Base-by-base conservation (phyloP, 1,284 basidiomycete genomes). In the Wallemia ichthyophaga region DNA sequence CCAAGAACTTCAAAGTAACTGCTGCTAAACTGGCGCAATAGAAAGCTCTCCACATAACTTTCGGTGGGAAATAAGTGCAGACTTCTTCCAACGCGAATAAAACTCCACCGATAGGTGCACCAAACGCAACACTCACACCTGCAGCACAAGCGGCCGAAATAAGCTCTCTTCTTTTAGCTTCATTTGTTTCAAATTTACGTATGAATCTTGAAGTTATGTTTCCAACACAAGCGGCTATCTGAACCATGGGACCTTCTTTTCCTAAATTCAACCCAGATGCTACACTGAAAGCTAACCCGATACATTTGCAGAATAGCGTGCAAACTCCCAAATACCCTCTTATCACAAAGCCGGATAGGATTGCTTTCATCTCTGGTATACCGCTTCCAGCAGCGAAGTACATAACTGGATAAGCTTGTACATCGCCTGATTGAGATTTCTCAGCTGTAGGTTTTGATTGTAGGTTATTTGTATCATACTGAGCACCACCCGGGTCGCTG, bases 281-380 rank as follows among this genome's bases (percentile, higher is more conserved):
- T 23, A 94, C 89, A 2, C 85, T 85, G 2, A 98, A 73, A 0
- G 91, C 81, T 60, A 98, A 70, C 2, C 91, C 92, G 32, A 92
- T 75, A 15, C 82, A 76, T 69, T 98, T 98, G n/a, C 85, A 87
- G 66, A 88, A 81, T 58, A 96, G 71, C 0, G 85, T 88, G 63
- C 87, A 82, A 53, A 76, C 81, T 27, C 92, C 92, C 37, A 98
- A 81, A 68, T 94, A 98, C 23, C 92, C 92, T 66, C 94, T 88
- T 62, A 98, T 95, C 21, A 96, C 91, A 65, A 95, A 96, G n/a
- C 86, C 88, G 61, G 86, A 89, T 33, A 98, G 74, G 61, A 96
- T 94, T 0, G 88, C 91, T 71, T 96, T 98, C 69, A 96, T 83
- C 69, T 96, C 92, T 0, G 91, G 89, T 60, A 96, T 92, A 62